Evolutionary conservation across 163 green algal genomes (phyloP).

Genomic region (Volvox carteri): DNA sequence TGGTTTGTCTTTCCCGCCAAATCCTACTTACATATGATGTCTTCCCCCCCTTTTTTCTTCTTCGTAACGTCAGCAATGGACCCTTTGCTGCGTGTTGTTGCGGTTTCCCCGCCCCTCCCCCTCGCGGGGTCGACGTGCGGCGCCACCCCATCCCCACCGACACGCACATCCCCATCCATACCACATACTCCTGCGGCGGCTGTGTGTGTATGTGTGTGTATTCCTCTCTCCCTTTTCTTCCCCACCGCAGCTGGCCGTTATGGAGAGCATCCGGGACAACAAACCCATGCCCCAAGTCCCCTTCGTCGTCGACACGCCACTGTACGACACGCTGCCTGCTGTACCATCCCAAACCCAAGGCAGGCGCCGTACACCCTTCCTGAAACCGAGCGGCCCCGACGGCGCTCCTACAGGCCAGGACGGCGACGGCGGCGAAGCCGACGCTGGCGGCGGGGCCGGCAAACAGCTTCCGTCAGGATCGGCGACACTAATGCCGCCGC

Average conservation of each 20-base stretch:
- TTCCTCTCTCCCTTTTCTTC: neutral
- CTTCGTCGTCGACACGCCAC: neutral
- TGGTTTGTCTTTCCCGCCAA: too few species aligned
- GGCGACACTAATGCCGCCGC: neutral
- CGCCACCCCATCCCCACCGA: too few species aligned
- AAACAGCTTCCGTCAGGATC: neutral
- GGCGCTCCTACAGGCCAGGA: neutral
- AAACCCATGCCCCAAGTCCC: neutral
- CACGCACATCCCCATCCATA: too few species aligned
- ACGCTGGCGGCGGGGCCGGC: neutral
- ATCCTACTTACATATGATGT: too few species aligned
- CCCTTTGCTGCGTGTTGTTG: too few species aligned
- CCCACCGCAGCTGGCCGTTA: neutral
- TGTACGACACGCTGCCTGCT: neutral
- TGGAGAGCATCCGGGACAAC: conserved; percentile 41
- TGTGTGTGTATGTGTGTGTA: too few species aligned
- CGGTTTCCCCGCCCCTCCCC: too few species aligned
- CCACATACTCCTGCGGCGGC: too few species aligned
- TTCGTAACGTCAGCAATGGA: too few species aligned
- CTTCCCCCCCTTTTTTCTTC: too few species aligned
- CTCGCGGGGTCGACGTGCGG: too few species aligned
- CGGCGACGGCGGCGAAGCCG: neutral
- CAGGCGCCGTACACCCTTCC: neutral
- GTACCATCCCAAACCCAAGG: neutral
- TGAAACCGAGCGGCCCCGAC: too few species aligned